Evolutionary conservation across 116 monocot species (phyloP), one percentile per base, ranked within the genome.

Genomic region (Trichopus zeylanicus): DNA sequence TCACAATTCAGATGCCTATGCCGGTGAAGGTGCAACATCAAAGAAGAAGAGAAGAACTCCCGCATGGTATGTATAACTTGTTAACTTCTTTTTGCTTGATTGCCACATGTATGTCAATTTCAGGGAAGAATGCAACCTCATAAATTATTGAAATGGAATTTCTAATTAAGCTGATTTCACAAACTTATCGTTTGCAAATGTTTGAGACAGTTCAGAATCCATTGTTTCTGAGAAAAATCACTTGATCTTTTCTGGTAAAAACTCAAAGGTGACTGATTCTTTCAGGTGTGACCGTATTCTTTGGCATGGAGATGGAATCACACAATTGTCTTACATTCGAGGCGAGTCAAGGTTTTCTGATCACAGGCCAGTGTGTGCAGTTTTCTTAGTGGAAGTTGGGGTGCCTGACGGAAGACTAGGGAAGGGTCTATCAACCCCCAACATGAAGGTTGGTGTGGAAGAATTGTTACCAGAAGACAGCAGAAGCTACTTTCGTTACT

Each of bases 291-390:
- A 94, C 48, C 57, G 94, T 5, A 89, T 94, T 65, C 53, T 94
- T 15, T 94, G 94, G 89, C 83, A 72, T 46, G 95, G 95, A 16
- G 78, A 75, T 67, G 89, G 86, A 8, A 86, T 94, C 47, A 39
- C 47, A 20, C 94, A 89, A 51, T 34, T 83, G 34, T 89, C 80
- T 23, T 95, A 95, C 53, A 53, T 77, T 27, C 61, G 95, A 18
- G 86, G 80, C 24, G 94, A 94, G 67, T 86, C 89, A 0, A 86
- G 59, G 67, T 86, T 94, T 59, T 95, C 95, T 15, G 95, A 95
- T 81, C 95, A 95, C 58, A 60, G 95, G 6, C 95, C 95, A 19
- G 86, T 95, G 0, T 86, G 83, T 70, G 78, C 83, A 33, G 66
- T 65, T 11, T 89, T 95, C 53, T 31, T 63, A n/a, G 81, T 81